phyloP scores from a whole-genome alignment of 192 early-diverging fungal species.

The Coemansia sp. region DNA sequence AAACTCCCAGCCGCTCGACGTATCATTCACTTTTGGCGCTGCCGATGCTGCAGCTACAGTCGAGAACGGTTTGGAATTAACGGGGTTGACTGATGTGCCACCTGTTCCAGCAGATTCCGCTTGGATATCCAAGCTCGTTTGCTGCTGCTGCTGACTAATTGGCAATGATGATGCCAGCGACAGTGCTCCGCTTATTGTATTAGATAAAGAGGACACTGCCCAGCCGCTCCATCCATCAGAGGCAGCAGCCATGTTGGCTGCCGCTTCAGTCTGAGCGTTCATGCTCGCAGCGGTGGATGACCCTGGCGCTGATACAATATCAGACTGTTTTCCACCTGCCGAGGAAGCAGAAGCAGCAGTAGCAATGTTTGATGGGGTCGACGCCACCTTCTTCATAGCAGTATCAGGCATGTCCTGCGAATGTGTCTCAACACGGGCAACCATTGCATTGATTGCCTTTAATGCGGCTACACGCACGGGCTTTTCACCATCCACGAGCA shows the following conservation, averaged over 20 bases:
- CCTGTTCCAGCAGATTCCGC: neutral
- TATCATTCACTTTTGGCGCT: neutral
- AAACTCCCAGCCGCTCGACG: slow-evolving; percentile 34
- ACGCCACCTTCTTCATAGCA: slow-evolving; percentile 33
- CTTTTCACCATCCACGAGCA: slow-evolving; percentile 50
- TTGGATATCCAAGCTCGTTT: neutral
- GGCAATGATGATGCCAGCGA: slow-evolving; percentile 43
- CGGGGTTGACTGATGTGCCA: neutral
- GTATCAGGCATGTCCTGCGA: slow-evolving; percentile 72
- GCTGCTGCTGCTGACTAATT: slow-evolving; percentile 15
- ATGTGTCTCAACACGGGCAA: slow-evolving; percentile 66
- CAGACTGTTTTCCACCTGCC: slow-evolving; percentile 18
- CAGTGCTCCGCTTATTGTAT: slow-evolving; percentile 38
- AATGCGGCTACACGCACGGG: slow-evolving; percentile 82
- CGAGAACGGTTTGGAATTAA: neutral
- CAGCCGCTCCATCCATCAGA: slow-evolving; percentile 79
- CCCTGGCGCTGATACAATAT: slow-evolving; percentile 6
- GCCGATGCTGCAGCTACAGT: neutral
- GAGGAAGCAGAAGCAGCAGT: slow-evolving; percentile 27
- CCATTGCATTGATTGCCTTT: slow-evolving; percentile 68
- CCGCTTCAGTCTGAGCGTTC: slow-evolving; percentile 23
- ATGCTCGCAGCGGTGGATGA: slow-evolving; percentile 6
- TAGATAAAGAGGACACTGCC: slow-evolving; percentile 82
- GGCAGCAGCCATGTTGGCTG: slow-evolving; percentile 50
- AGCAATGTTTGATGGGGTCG: neutral